phyloP scores from a whole-genome alignment of 495 filamentous ascomycete species.

The Tuber magnatum region DNA sequence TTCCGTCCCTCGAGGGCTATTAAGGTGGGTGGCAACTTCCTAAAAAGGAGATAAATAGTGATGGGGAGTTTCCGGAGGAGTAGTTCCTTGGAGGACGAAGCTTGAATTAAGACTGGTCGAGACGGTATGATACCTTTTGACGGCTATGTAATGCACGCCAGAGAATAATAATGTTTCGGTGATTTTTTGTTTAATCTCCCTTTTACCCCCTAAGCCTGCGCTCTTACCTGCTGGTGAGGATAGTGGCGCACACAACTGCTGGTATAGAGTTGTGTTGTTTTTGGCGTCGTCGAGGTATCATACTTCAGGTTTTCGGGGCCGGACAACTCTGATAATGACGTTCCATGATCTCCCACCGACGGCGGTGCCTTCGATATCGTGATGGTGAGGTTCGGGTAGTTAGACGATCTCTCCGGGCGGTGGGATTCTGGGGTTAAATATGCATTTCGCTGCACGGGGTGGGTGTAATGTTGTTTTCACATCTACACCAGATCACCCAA shows the following conservation, averaged over 20 bases:
- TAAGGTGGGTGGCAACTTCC: neutral
- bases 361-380: neutral
- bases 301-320: neutral
- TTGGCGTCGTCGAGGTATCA: neutral
- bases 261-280: neutral
- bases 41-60: neutral
- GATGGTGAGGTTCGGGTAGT: neutral
- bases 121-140: neutral
- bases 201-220: neutral
- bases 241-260: neutral
- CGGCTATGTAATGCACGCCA: neutral
- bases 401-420: neutral
- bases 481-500: neutral
- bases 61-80: neutral
- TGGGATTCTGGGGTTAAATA: neutral
- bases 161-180: neutral
- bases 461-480: neutral
- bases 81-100: neutral
- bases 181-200: neutral
- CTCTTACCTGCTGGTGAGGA: neutral
- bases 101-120: neutral
- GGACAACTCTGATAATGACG: neutral
- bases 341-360: neutral
- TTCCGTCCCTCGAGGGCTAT: neutral
- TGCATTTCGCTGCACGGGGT: neutral